Conservation (phyloP, 2,329 filamentous ascomycete genomes). For the Alternaria incomplexa region DNA sequence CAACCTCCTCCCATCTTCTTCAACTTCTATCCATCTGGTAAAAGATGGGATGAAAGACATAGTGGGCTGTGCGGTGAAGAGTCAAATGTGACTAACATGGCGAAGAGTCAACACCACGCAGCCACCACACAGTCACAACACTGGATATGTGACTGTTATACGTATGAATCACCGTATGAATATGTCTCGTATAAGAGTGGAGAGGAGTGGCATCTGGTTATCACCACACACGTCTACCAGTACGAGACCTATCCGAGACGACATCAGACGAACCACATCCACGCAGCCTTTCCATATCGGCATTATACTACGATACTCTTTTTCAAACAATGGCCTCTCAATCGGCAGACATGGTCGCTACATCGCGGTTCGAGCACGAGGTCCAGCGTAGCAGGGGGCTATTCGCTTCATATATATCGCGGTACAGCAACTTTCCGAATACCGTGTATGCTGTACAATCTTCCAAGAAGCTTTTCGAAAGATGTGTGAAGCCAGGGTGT, state of each 20-base stretch:
- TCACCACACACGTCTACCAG: background rate
- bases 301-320: too few species aligned
- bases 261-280: background rate
- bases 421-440: too few species aligned
- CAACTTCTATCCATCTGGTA: background rate
- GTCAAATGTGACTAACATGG: background rate
- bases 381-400: too few species aligned
- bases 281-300: too few species aligned
- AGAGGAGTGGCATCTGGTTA: background rate
- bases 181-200: background rate
- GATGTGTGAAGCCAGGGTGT: too few species aligned
- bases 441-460: too few species aligned
- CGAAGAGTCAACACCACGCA: background rate
- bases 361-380: too few species aligned
- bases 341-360: too few species aligned
- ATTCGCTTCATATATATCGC: too few species aligned
- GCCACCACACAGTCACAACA: background rate
- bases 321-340: too few species aligned
- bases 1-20: background rate
- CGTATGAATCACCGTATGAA: background rate
- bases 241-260: background rate
- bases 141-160: background rate
- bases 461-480: too few species aligned
- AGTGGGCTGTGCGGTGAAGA: background rate
- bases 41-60: background rate